Evolutionary conservation across 257 asterid species (phyloP).

Genomic region (Verbascum thapsus): DNA sequence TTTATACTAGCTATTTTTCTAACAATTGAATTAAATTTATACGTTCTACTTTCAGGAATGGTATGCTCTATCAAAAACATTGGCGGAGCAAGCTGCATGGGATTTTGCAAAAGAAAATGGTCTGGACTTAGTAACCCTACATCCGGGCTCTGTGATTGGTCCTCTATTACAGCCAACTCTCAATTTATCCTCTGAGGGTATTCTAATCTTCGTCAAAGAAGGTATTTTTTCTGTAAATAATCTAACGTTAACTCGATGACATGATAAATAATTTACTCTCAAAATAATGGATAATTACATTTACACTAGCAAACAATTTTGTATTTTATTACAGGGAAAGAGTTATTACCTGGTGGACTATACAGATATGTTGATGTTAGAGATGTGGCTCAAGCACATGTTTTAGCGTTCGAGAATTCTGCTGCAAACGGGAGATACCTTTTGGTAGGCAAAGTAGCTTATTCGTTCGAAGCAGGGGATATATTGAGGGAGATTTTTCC

Average conservation of each 20-base stretch:
- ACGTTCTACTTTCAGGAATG: too few species aligned
- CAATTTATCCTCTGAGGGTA: conserved; percentile 36
- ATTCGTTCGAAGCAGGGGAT: conserved; percentile 26
- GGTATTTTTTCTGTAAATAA: conserved; percentile 36
- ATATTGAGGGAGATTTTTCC: conserved; percentile 30
- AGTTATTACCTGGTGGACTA: too few species aligned
- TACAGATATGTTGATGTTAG: conserved; percentile 57
- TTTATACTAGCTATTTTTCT: not conserved
- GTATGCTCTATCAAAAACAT: conserved; percentile 54
- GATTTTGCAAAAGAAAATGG: conserved; percentile 48
- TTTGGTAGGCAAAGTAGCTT: conserved; percentile 45
- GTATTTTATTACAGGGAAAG: too few species aligned
- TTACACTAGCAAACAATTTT: too few species aligned
- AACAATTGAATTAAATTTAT: too few species aligned
- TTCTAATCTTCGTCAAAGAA: conserved; percentile 42
- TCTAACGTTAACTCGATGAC: too few species aligned
- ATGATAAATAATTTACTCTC: too few species aligned
- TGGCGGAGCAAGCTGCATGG: conserved; percentile 74
- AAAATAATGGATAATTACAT: too few species aligned
- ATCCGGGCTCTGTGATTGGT: too few species aligned
- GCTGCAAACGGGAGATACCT: conserved; percentile 52
- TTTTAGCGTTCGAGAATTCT: conserved; percentile 52
- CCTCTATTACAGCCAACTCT: too few species aligned
- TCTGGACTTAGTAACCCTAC: too few species aligned
- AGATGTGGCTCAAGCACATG: conserved; percentile 59